Evolutionary conservation across 345 rosid genomes (phyloP).

Genomic region (Bruguiera parviflora): DNA sequence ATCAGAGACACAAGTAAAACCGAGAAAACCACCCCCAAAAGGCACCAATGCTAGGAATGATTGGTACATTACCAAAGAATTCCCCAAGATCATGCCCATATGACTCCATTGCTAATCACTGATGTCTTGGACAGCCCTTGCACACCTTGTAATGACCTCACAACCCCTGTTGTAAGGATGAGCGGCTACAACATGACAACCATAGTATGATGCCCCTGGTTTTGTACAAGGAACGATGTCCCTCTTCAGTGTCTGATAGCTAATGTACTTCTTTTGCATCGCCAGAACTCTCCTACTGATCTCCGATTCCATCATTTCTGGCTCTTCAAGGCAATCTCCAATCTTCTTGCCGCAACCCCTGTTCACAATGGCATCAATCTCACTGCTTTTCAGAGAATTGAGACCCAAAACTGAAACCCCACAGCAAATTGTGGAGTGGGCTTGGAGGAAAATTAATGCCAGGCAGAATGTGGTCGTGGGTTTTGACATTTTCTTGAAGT

Average conservation of each 20-base stretch:
- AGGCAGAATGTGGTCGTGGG: conserved; percentile 16
- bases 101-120: conserved; percentile 17
- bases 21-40: conserved; percentile 7
- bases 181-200: conserved; percentile 60
- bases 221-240: conserved; percentile 85
- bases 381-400: conserved; percentile 27
- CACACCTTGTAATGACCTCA: conserved; percentile 71
- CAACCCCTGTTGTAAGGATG: conserved; percentile 70
- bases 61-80: conserved; percentile 4
- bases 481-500: conserved; percentile 27
- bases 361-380: conserved; percentile 37
- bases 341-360: conserved; percentile 33
- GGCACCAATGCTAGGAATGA: conserved; percentile 24
- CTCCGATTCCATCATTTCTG: conserved; percentile 79
- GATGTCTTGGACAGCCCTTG: conserved; percentile 48
- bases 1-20: conserved; percentile 14
- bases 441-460: conserved; percentile 33
- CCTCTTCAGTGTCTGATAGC: conserved; percentile 79
- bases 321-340: conserved; percentile 49
- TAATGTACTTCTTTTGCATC: conserved; percentile 65
- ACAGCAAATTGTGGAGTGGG: conserved; percentile 32
- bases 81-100: neutral
- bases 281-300: conserved; percentile 60
- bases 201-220: conserved; percentile 91
- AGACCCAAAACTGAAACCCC: conserved; percentile 36